Base-by-base conservation (phyloP, 176 grass and related monocot species). In the Alopecurus myosuroides region DNA sequence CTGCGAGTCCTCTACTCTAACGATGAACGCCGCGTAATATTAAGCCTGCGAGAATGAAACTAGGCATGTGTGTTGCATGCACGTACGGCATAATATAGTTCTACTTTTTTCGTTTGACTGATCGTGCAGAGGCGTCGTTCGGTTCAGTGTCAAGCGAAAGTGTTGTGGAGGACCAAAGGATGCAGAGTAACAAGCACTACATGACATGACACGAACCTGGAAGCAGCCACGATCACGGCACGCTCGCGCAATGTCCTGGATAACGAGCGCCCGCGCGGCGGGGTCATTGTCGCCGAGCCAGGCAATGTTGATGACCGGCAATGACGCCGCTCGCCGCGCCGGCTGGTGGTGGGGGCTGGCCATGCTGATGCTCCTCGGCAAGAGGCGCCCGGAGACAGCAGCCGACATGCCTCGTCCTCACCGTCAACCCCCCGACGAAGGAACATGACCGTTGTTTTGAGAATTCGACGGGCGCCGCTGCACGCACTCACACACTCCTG, bases 171-270 rank as follows among this genome's bases (percentile, higher is more conserved):
- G 10, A 80, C 55, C 26, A 48, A 28, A 56, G 36, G 26, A 36
- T 11, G 20, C 23, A 57, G 88, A 85, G 58, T 15, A 19, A 10
- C 23, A 35, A 44, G 22, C 35, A 70, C 62, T 9, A 58, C 36
- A 40, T 0, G n/a, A n/a, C n/a, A n/a, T n/a, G 9, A 0, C 10
- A 73, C 80, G 39, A 52, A 94, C 93, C 93, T 92, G 82, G 66
- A 95, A 95, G 81, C 85, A 92, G 1, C 93, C 93, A 2, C 76
- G 63, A 41, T 95, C 70, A 8, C 77, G 87, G 85, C 93, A 95
- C 5, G 93, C 93, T 10, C 56, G 70, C 3, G 73, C 58, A 26
- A 92, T 90, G 80, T 92, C 93, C 45, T 76, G 71, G 39, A 86
- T 20, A 26, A 42, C 80, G 26, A 81, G 71, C 78, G 79, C 88